Base-by-base conservation (phyloP, 371 early-diverging fungal genomes). In the Mucor velutinosus region DNA sequence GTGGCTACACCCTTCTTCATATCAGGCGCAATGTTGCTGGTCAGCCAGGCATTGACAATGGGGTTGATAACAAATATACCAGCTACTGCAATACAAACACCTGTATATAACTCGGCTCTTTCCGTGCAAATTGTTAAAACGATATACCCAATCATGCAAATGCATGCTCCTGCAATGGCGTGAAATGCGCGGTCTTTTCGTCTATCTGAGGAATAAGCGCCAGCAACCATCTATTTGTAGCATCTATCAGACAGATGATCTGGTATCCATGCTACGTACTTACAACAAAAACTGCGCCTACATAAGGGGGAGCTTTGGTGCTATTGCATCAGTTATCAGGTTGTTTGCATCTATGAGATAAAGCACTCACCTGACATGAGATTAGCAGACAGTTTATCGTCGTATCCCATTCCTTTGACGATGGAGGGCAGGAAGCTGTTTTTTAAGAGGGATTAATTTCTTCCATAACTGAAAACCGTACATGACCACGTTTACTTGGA, bases 21-120 rank as follows among this genome's bases (percentile, higher is more conserved):
- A 8, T 80, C 76, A 10, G 80, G 82, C 0, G 77, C 76, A 63
- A 82, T 80, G 23, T 82, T 82, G 29, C 75, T 71, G 7, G 80
- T 82, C 49, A 82, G 55, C 82, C 82, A 82, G 2, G 82, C 82
- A 66, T 82, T 82, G 19, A 82, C 77, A n/a, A 82, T 74, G 17
- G 82, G 82, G 30, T 80, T 80, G 55, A 82, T 78, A 3, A 80
- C 74, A 64, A 80, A 80, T 3, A 82, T 78, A 3, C 82, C 82
- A 17, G 80, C 62, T 3, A 82, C 82, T 19, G 80, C 82, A 15
- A 82, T 72, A 60, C 80, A 82, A 2, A 76, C 74, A 21, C 75
- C 78, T 10, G 74, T 66, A 65, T 80, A 82, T 0, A 75, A 35
- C 1, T 55, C 55, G 2, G 65, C 58, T 35, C 77, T 58, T 35